These are phyloP conservation scores for Fusarium domesticum DNA, from an alignment of 2,329 filamentous ascomycete species.

Conservation along the genomic window DNA sequence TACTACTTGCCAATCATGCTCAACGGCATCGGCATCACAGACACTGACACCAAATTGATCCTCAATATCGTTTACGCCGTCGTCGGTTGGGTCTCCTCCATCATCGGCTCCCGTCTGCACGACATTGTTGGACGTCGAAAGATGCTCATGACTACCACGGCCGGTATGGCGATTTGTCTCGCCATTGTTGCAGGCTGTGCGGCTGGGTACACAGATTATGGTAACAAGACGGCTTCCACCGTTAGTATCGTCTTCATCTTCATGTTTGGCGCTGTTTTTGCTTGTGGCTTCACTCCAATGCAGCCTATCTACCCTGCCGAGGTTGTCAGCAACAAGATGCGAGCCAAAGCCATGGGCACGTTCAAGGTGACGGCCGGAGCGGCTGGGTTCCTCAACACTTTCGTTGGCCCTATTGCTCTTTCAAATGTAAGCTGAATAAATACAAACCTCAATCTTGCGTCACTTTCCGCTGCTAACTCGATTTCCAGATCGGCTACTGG, in stretches of 20 bases:
- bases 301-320: conserved; percentile 34
- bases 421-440: conserved; percentile 7
- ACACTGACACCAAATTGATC: conserved; percentile 37
- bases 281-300: conserved; percentile 36
- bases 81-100: conserved; percentile 37
- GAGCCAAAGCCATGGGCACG: conserved; percentile 16
- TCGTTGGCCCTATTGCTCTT: conserved; percentile 17
- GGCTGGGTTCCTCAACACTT: conserved; percentile 16
- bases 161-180: conserved; percentile 36
- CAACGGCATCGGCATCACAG: conserved; percentile 35
- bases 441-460: background rate
- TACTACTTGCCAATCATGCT: conserved; percentile 40
- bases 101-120: conserved; percentile 37
- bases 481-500: conserved; percentile 10
- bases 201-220: conserved; percentile 32
- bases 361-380: conserved; percentile 11
- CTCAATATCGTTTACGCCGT: conserved; percentile 40
- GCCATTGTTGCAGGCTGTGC: conserved; percentile 38
- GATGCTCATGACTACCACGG: conserved; percentile 39
- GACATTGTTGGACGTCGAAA: conserved; percentile 40
- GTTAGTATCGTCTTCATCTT: conserved; percentile 40
- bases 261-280: conserved; percentile 37
- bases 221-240: conserved; percentile 33
- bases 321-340: conserved; percentile 15
- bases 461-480: background rate